These are phyloP conservation scores for Aspergillus eucalypticola DNA, from an alignment of 2,329 filamentous ascomycete species.

Conservation along the genomic window DNA sequence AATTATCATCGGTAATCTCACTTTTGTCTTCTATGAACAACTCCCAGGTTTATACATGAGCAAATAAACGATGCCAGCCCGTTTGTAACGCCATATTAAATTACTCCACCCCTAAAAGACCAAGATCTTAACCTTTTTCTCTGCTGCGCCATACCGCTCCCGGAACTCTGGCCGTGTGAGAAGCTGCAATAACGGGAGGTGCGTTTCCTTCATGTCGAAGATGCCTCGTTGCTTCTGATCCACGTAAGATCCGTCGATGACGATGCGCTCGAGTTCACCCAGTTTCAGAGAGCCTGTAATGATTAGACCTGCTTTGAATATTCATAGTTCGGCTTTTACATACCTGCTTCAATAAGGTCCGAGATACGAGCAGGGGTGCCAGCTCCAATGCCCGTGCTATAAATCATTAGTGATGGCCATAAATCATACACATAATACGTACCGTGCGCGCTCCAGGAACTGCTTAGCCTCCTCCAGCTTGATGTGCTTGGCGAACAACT, in stretches of 20 bases:
- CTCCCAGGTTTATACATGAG: not conserved
- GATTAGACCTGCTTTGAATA: not conserved
- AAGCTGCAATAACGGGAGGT: slow-evolving; percentile 75
- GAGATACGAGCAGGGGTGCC: slow-evolving; percentile 82
- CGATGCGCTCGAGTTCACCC: slow-evolving; percentile 71
- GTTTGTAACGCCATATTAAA: not conserved
- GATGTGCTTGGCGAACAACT: slow-evolving; percentile 98
- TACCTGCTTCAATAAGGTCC: slow-evolving; percentile 80
- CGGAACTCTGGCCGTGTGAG: slow-evolving; percentile 71
- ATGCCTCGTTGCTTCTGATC: slow-evolving; percentile 93
- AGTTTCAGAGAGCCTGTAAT: slow-evolving; percentile 66
- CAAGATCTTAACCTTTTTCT: slow-evolving; percentile 54
- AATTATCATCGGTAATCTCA: not conserved
- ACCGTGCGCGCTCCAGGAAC: slow-evolving; percentile 66
- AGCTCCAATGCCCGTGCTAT: slow-evolving; percentile 78
- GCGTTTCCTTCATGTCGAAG: slow-evolving; percentile 92
- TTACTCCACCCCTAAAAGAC: slow-evolving; percentile 44
- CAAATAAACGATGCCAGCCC: not conserved
- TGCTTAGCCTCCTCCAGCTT: slow-evolving; percentile 85
- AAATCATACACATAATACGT: slow-evolving; percentile 17
- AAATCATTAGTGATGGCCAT: slow-evolving; percentile 19
- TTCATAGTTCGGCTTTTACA: slow-evolving; percentile 25
- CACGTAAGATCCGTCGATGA: slow-evolving; percentile 89
- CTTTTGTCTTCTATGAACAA: not conserved
- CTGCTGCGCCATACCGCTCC: slow-evolving; percentile 62